Evolutionary conservation across 177 flowering plant species (phyloP), one percentile per base, ranked within the genome.

Genomic region (Vitis hybrid): DNA sequence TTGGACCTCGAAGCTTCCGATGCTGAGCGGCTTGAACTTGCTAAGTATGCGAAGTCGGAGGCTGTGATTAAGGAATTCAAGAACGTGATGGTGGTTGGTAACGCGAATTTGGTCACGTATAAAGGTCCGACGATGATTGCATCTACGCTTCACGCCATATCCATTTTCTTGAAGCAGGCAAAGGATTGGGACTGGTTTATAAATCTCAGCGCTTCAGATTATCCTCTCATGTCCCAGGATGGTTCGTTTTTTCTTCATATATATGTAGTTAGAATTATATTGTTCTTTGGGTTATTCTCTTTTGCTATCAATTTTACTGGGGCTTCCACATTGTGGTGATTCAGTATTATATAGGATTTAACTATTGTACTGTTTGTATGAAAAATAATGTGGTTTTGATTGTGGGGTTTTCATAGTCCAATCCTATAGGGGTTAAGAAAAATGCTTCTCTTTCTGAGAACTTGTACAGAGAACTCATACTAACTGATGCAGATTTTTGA

Each of bases 141-240:
- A 9, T 67, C 71, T 24, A 90, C 87, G 55, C 89, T 94, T n/a
- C 97, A 93, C 63, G 95, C 87, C 1, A 56, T 84, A 0, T 94
- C 98, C 6, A 75, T 92, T 66, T 61, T 94, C 73, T 67, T 92
- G 82, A 91, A 80, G 87, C 70, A 63, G 73, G 88, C 82, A 0
- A 71, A 65, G 79, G 85, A 84, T 61, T 94, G 98, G 98, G 94
- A 92, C 70, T 94, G 98, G 98, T 94, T 94, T 71, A 77, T 94
- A 21, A 94, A 94, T 80, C 88, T 94, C 41, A 86, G 91, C 32
- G 90, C 97, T 6, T 77, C 87, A n/a, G 97, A 94, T 88, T 94
- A 94, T 81, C 98, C 98, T 17, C 91, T 94, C 65, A 67, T 93
- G 77, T 68, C 94, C 0, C 98, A 92, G 73, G 97, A 94, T 72